Base-by-base conservation (phyloP, 2,329 filamentous ascomycete species). In the Pseudofabraea citricarpa region DNA sequence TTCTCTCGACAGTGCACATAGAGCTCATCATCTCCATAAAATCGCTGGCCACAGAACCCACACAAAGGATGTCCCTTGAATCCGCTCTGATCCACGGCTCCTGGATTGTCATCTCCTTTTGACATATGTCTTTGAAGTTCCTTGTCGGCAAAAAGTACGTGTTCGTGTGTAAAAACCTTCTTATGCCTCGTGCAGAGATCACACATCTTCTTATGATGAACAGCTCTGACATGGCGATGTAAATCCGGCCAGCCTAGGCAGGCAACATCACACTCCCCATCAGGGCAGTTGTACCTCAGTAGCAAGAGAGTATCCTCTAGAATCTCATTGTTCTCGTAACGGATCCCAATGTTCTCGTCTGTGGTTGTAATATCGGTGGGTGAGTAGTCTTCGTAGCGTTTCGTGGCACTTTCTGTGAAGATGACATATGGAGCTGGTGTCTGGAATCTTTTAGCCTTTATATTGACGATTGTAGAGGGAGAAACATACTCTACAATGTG, bases 91-190 rank as follows among this genome's bases (percentile, higher is more conserved):
- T 96, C 88, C 27, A 86, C 73, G 0, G 90, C 85, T 24, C 93
- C 91, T 4, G 91, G 90, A 51, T 85, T 85, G 62, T 97, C 88
- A 58, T 98, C 93, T 45, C 93, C 93, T 50, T 85, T 81, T 49
- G 81, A 86, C 75, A 97, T 94, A 64, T 98, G 93, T 57, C 81
- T 86, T 54, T 87, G 82, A 39, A 97, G 72, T 54, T 91, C 88
- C 50, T 83, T 78, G 49, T 81, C 77, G 1, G 87, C 85, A 63
- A 96, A 97, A 1, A 98, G 75, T 50, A 94, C 88, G 62, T 98
- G 93, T 66, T 98, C 93, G 66, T 98, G 93, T 1, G 93, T 96
- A 57, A 98, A 98, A 24, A 96, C 90, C 61, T 95, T 96, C 68
- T 98, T 98, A 71, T 96, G 90, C 47, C 90, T 75, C 6, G 90